Evolutionary conservation across 768 basidiomycete species (phyloP), one percentile per base, ranked within the genome.

Genomic region (Calocera viscosa): DNA sequence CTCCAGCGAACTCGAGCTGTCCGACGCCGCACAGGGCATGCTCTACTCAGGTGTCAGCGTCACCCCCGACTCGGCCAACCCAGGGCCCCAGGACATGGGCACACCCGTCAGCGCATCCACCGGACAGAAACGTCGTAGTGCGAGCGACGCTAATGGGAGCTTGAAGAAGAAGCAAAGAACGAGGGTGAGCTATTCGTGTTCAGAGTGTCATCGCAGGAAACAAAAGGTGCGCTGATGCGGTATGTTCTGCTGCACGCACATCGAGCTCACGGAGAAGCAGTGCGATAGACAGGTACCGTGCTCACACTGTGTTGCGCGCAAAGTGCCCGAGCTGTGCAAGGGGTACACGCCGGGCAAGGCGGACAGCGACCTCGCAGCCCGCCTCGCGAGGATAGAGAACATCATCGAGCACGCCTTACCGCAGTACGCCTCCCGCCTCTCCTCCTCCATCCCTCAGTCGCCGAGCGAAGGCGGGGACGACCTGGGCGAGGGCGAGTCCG

Each of bases 221-320:
- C 90, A 93, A 77, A 91, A 91, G 82, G 90, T 88, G 67, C 60
- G 24, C 38, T n/a, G n/a, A n/a, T n/a, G n/a, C 34, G 40, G 63
- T 66, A 53, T 64, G 65, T 63, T 35, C 22, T 41, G 8, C 40
- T n/a, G 64, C 32, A 39, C 69, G 53, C 64, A 68, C 53, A 33
- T 70, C 28, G 14, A 49, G 7, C 14, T 49, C 41, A 65, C 63
- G 60, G 33, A 64, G 53, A 40, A 60, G 28, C 74, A 92, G 89
- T 93, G 90, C 78, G 89, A 93, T 76, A 84, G 90, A 68, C 89
- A 91, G 77, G 77, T 88, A 67, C 90, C 90, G 26, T 91, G 90
- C 74, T 64, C 47, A 0, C 67, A 92, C 87, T 93, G 90, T 70
- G 76, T 91, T 69, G 85, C 90, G 64, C 86, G 90, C 73, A 92